Conservation (phyloP, 805 yeast genomes). For the Metschnikowia arizonensis region DNA sequence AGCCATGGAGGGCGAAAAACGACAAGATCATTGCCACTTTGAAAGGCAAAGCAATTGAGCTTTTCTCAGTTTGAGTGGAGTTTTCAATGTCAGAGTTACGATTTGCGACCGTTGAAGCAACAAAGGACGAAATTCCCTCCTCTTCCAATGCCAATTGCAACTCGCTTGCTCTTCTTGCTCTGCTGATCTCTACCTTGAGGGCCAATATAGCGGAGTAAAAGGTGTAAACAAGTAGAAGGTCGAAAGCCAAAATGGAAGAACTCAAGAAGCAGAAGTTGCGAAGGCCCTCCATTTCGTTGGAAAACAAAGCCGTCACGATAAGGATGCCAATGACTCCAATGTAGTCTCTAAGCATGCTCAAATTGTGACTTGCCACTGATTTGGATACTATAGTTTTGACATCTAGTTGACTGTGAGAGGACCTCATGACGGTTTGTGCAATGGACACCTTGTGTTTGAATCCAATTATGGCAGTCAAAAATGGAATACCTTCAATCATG, state of each 20-base stretch:
- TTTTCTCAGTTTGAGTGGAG: slow-evolving; percentile 23
- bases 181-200: slow-evolving; percentile 80
- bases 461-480: slow-evolving; percentile 86
- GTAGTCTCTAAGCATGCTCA: slow-evolving; percentile 69
- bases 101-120: slow-evolving; percentile 67
- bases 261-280: slow-evolving; percentile 76
- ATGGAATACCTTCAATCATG: slow-evolving; percentile 88
- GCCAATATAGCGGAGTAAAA: slow-evolving; percentile 81
- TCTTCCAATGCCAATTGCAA: slow-evolving; percentile 82
- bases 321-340: slow-evolving; percentile 68
- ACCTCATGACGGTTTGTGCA: slow-evolving; percentile 54
- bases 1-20: slow-evolving; percentile 60
- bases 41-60: slow-evolving; percentile 44
- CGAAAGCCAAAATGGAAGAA: slow-evolving; percentile 65
- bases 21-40: slow-evolving; percentile 58
- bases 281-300: slow-evolving; percentile 66
- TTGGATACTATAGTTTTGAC: slow-evolving; percentile 41
- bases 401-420: slow-evolving; percentile 34
- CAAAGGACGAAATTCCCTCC: slow-evolving; percentile 75
- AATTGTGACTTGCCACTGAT: slow-evolving; percentile 40
- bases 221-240: slow-evolving; percentile 68
- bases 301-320: slow-evolving; percentile 59
- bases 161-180: slow-evolving; percentile 76
- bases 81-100: slow-evolving; percentile 29
- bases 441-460: slow-evolving; percentile 79